Evolutionary conservation across 2,329 filamentous ascomycete genomes (phyloP), one percentile per base, ranked within the genome.

Genomic region (Neofusicoccum ribis): DNA sequence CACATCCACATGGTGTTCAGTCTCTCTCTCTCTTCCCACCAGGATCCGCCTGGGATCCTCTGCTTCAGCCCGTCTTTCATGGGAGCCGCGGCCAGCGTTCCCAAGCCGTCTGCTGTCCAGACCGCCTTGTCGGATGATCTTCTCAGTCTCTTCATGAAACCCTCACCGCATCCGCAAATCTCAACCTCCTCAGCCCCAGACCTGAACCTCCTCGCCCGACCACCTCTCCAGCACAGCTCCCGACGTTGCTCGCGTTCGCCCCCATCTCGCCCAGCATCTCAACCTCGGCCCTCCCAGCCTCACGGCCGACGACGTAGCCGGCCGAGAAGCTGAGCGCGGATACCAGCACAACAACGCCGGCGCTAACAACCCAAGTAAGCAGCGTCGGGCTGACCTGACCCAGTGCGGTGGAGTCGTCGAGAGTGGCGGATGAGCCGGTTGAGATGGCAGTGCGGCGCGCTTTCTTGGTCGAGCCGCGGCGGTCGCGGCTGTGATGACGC

Each of bases 301-400:
- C 86, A 63, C 82, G 82, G 11, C 87, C 87, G 14, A 88, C 80
- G 14, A 85, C 83, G 70, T 89, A 89, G 1, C 87, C 87, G 3
- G 87, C 87, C 0, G 85, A 85, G 73, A 89, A 89, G 69, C 86
- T 87, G 67, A 89, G 83, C 2, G 87, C 87, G 15, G 85, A 87
- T 64, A 89, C 84, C 0, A 89, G 80, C 2, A 89, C 85, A 1
- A 89, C 85, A 17, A 89, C 86, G 2, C 87, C 86, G 0, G 87
- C 87, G 56, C 85, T 87, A 52, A 89, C 83, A 4, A 89, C 84
- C 87, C 87, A 89, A 0, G 87, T 88, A 69, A 89, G 83, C 8
- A 89, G 77, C 0, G 87, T 89, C 0, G 87, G 87, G 37, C 81
- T 85, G 65, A 86, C 80, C 6, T 78, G 76, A 37, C 80, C 79